Percentiles rank a stretch among this genome's conserved stretches.
These are phyloP conservation scores for Mucor racemosus DNA, from an alignment of 371 early-diverging fungal species.

Conservation along the genomic window DNA sequence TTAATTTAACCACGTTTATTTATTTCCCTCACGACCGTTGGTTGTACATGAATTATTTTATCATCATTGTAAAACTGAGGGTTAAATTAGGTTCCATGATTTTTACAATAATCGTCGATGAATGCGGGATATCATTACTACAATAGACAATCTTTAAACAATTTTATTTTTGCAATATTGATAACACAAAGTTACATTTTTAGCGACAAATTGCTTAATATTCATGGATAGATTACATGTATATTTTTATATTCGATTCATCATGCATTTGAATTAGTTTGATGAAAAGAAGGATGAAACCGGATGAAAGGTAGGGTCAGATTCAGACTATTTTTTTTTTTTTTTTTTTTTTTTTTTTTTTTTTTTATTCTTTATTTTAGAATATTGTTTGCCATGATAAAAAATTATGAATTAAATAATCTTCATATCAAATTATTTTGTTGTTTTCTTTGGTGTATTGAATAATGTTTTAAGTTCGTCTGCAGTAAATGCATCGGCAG, in stretches of 20 bases:
- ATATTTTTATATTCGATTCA: not conserved
- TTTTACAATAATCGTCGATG: not conserved
- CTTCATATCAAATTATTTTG: not conserved
- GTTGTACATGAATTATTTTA: not conserved
- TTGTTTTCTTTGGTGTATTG: constrained; percentile 18
- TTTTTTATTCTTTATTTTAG: not conserved
- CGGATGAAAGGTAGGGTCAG: not conserved
- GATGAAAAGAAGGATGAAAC: not conserved
- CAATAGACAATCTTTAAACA: no score
- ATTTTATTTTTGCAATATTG: no score
- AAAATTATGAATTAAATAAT: not conserved
- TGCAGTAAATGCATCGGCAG: constrained; percentile 17
- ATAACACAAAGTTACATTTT: no score
- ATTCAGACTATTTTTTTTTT: not conserved
- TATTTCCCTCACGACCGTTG: not conserved
- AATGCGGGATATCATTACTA: not conserved
- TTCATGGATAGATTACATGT: not conserved
- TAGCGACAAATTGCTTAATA: not conserved
- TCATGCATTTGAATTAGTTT: not conserved
- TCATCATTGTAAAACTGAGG: not conserved
- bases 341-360: constrained; percentile 1
- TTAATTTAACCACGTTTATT: constrained; percentile 8
- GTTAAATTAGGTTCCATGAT: constrained; percentile 1
- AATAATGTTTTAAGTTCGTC: constrained; percentile 30
- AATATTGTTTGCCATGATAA: no score